These are phyloP conservation scores for Perkinsus olseni DNA, from an alignment of 169 alveolate genomes.

Conservation along the genomic window DNA sequence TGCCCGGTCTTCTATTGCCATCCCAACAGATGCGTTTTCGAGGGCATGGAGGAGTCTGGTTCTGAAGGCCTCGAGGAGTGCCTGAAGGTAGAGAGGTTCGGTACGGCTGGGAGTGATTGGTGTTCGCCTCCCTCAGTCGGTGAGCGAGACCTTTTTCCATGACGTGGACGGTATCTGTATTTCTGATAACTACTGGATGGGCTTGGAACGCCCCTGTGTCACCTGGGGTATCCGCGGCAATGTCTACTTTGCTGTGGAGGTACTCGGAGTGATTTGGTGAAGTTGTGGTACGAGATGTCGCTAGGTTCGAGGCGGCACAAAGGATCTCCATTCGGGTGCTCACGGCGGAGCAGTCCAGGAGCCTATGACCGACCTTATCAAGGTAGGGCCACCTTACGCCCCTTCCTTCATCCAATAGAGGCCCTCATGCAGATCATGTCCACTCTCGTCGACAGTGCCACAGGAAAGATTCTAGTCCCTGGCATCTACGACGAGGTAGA, in stretches of 20 bases:
- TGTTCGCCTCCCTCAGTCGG: not conserved
- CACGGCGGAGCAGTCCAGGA: not conserved
- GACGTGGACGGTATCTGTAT: not conserved
- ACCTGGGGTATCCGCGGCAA: constrained; percentile 1
- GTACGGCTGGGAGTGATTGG: not conserved
- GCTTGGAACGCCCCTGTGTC: not conserved
- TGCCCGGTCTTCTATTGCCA: not conserved
- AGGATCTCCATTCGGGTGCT: not conserved
- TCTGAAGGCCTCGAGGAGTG: constrained; percentile 2
- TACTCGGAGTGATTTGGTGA: not conserved
- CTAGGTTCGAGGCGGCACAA: not conserved
- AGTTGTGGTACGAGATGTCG: not conserved
- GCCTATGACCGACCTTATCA: not conserved
- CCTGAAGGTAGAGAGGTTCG: not conserved
- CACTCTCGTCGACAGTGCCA: not conserved
- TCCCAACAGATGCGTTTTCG: not conserved
- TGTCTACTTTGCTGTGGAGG: not conserved
- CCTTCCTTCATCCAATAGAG: not conserved
- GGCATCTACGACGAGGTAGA: not conserved
- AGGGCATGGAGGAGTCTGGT: constrained; percentile 4
- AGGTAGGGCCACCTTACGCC: not conserved
- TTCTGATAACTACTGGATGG: constrained; percentile 6
- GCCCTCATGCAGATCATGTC: not conserved
- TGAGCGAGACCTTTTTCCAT: not conserved
- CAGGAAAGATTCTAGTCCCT: not conserved